phyloP scores from a whole-genome alignment of 345 rosid species.

The Populus ilicifolia region DNA sequence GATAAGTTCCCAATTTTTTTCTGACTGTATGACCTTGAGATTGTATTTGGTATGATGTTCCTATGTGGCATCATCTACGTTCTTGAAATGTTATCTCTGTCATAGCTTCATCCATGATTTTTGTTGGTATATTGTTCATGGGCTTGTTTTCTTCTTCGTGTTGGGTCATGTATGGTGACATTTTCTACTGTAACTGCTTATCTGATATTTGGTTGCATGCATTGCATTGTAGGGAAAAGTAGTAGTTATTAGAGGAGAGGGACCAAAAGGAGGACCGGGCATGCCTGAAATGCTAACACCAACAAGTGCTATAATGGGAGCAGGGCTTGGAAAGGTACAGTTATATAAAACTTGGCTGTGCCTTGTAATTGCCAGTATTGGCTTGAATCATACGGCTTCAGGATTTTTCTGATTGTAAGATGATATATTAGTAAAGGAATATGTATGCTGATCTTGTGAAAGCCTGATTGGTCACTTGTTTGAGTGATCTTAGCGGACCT shows the following conservation, averaged over 20 bases:
- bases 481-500: background rate
- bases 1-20: background rate
- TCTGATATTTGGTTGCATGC: conserved; percentile 12
- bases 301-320: conserved; percentile 98
- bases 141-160: background rate
- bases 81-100: background rate
- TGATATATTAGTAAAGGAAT: too few species aligned
- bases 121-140: background rate
- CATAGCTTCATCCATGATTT: background rate
- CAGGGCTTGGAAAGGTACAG: conserved; percentile 95
- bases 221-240: conserved; percentile 71
- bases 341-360: background rate
- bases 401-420: background rate
- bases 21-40: background rate
- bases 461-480: background rate
- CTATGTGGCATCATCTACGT: background rate
- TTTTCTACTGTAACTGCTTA: background rate
- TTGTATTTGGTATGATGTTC: background rate
- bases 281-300: conserved; percentile 99
- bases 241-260: conserved; percentile 89
- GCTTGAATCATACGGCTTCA: background rate
- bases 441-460: background rate
- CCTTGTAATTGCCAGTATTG: background rate
- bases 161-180: background rate
- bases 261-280: conserved; percentile 99